Evolutionary conservation across 2,329 filamentous ascomycete species (phyloP).

Genomic region (Stenocarpella maydis): DNA sequence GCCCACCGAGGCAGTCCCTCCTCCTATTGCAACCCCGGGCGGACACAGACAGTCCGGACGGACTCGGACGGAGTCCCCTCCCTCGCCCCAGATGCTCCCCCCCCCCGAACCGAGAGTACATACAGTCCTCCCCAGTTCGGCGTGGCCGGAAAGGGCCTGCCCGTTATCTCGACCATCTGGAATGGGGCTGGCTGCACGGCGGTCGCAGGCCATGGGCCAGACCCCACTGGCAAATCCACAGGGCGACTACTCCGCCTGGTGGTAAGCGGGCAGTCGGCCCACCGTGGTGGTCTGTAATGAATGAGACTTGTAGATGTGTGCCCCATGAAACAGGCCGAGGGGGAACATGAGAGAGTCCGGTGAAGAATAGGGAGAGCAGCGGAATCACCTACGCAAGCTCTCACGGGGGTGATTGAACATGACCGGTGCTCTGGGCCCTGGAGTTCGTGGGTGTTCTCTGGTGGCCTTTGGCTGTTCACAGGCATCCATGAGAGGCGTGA

Average conservation of each 20-base stretch:
- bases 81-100: background rate
- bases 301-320: slow-evolving; percentile 54
- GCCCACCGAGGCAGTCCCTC: background rate
- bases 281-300: slow-evolving; percentile 61
- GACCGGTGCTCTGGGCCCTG: no score
- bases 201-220: slow-evolving; percentile 45
- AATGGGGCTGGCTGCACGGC: background rate
- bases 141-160: background rate
- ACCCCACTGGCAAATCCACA: slow-evolving; percentile 45
- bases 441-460: no score
- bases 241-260: slow-evolving; percentile 65
- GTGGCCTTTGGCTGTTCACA: background rate
- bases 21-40: slow-evolving; percentile 7
- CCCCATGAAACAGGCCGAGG: no score
- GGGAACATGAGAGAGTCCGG: slow-evolving; percentile 63
- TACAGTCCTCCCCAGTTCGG: slow-evolving; percentile 10
- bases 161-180: background rate
- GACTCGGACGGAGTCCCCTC: background rate
- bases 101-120: background rate
- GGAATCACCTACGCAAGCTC: background rate
- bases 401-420: background rate
- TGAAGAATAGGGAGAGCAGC: slow-evolving; percentile 52
- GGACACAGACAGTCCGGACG: slow-evolving; percentile 20
- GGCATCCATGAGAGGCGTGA: background rate
- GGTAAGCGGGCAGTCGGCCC: slow-evolving; percentile 72